Evolutionary conservation across 1,284 basidiomycete genomes (phyloP), one percentile per base, ranked within the genome.

Genomic region (Cronartium quercuum): DNA sequence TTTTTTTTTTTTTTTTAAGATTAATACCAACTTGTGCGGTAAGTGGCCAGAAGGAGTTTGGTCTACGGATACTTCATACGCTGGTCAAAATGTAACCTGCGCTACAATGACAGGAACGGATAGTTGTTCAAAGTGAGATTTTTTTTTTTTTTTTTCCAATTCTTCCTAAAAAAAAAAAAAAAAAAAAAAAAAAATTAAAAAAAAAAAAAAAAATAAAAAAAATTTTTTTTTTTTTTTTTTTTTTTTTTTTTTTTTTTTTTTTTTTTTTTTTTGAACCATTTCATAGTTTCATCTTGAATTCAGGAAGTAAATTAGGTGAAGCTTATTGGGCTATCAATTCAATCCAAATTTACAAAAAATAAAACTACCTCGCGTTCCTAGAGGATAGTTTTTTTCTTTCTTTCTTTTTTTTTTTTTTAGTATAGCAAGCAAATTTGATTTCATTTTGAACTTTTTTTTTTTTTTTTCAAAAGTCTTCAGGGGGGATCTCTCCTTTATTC

Each of bases 321-420:
- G 62, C 62, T n/a, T 64, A 64, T 64, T 64, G 62, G 62, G 35
- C 62, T 5, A 64, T 64, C 40, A 38, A 64, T 18, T 64, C 62
- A 9, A 64, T 64, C 24, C n/a, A 64, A 38, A 29, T 42, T n/a
- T 64, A 64, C 40, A 55, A 55, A n/a, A 55, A 55, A n/a, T n/a
- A n/a, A n/a, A n/a, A n/a, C n/a, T n/a, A n/a, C n/a, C n/a, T n/a
- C n/a, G n/a, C n/a, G n/a, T n/a, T n/a, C n/a, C 18, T 51, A 51
- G 24, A 51, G 47, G 18, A 51, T 29, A 34, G 15, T n/a, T 61
- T 37, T 5, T 64, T 64, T 2, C 4, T 38, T 64, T 38, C 34
- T 35, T 40, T 35, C n/a, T 64, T 64, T 64, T 38, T 42, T 64
- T 7, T 10, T 35, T 38, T 64, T n/a, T 64, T 40, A 21, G 40